Conservation (phyloP, 176 grass and related monocot species). For the Luzula sylvatica region DNA sequence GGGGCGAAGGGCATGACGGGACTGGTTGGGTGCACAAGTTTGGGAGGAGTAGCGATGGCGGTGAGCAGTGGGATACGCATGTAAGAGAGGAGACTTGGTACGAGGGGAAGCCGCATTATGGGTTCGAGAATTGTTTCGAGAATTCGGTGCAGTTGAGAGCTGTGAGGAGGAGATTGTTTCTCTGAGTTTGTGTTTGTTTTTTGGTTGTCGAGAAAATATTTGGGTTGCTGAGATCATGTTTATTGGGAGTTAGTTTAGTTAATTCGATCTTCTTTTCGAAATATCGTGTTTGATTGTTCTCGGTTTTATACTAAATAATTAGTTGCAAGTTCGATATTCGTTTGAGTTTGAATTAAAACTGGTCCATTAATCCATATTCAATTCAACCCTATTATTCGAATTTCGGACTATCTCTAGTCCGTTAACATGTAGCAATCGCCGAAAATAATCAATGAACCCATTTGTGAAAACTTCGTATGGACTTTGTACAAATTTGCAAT, state of each 20-base stretch:
- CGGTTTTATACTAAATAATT: too few relatives aligned
- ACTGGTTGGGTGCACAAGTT: slow-evolving; percentile 94
- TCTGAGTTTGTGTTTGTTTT: neutral
- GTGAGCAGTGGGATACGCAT: slow-evolving; percentile 92
- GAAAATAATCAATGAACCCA: too few relatives aligned
- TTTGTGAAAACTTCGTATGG: too few relatives aligned
- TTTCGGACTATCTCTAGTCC: too few relatives aligned
- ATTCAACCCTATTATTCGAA: too few relatives aligned
- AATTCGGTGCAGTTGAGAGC: slow-evolving; percentile 73
- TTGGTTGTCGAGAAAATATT: neutral
- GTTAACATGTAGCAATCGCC: too few relatives aligned
- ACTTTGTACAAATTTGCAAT: too few relatives aligned
- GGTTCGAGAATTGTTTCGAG: slow-evolving; percentile 75
- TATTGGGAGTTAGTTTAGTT: slow-evolving; percentile 8
- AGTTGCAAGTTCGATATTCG: too few relatives aligned
- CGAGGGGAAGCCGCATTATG: slow-evolving; percentile 66
- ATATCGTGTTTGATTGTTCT: too few relatives aligned
- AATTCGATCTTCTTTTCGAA: neutral
- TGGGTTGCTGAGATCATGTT: slow-evolving; percentile 11
- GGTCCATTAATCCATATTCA: too few relatives aligned
- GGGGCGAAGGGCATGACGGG: slow-evolving; percentile 77
- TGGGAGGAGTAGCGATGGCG: slow-evolving; percentile 79
- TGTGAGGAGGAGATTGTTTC: slow-evolving; percentile 25
- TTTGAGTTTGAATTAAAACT: too few relatives aligned
- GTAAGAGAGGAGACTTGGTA: slow-evolving; percentile 72